These are phyloP conservation scores for Lepraria neglecta DNA, from an alignment of 495 filamentous ascomycete genomes.

Conservation along the genomic window DNA sequence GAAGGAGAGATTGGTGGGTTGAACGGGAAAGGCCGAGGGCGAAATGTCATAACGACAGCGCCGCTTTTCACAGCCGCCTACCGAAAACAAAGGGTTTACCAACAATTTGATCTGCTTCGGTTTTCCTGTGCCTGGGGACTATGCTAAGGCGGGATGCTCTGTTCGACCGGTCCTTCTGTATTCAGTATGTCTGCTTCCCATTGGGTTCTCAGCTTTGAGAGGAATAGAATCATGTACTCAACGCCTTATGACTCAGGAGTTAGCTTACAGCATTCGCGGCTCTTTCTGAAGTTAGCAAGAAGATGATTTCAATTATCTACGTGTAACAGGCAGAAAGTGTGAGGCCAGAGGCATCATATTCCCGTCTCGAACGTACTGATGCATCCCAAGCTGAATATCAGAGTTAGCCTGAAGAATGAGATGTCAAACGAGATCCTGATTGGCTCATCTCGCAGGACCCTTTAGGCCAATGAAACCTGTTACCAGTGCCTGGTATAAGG, in stretches of 20 bases:
- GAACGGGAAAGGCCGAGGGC: slow-evolving; percentile 15
- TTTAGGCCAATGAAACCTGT: background rate
- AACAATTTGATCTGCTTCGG: slow-evolving; percentile 13
- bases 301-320: background rate
- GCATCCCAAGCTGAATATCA: background rate
- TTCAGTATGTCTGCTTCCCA: background rate
- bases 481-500: background rate
- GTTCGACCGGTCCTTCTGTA: background rate
- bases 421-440: background rate
- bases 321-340: background rate
- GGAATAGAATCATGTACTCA: background rate
- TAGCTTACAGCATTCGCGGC: background rate
- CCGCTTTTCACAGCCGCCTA: slow-evolving; percentile 11
- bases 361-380: background rate
- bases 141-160: slow-evolving; percentile 4
- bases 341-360: background rate
- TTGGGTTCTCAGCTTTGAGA: slow-evolving; percentile 3
- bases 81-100: slow-evolving; percentile 2
- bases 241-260: slow-evolving; percentile 9
- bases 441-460: background rate
- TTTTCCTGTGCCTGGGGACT: slow-evolving; percentile 16
- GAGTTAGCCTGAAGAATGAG: slow-evolving; percentile 1
- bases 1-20: slow-evolving; percentile 5
- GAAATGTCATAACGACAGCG: slow-evolving; percentile 9
- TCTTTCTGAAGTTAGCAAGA: background rate